Base-by-base conservation (phyloP, 331 rosid genomes). In the Pyrus hybrid region DNA sequence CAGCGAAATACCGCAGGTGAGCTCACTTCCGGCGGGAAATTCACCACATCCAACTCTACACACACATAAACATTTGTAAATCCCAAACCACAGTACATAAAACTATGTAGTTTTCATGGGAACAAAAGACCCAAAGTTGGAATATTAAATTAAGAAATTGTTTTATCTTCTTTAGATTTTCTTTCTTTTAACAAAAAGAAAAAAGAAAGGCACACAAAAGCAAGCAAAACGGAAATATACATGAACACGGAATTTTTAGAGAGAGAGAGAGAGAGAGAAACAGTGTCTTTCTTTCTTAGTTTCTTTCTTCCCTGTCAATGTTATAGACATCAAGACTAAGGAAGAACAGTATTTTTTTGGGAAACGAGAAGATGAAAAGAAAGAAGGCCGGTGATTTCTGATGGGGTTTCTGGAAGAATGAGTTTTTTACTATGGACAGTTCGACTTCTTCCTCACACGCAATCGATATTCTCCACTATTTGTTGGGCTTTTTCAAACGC, bases 1-100 rank as follows among this genome's bases (percentile, higher is more conserved):
- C 97, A 92, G 8, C 89, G 87, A 65, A 95, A 95, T 43, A 90
- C 84, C 13, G 98, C 93, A 0, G 90, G 57, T 11, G 97, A 84
- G 64, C 78, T 89, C 76, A 95, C 78, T 77, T 91, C 71, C 0
- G 93, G 58, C 28, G 99, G 99, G 77, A 92, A 95, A 78, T 79
- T 88, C 67, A 80, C 89, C 78, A 87, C 80, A 41, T 88, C 97
- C 60, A 90, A 81, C 82, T 88, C 92, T 85, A 81, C 54, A 41
- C 65, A 67, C 53, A 41, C 70, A 37, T 0, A 26, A 6, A 63
- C 67, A 62, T 1, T 5, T 25, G 21, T 60, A 60, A 60, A 30
- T 7, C 9, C 45, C 14, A 64, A 64, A 5, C 12, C n/a, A 3
- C 67, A 16, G 2, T 14, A 28, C 20, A 63, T 63, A 51, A 62